These are phyloP conservation scores for Bifiguratus adelaidae DNA, from an alignment of 192 early-diverging fungal genomes.

Conservation along the genomic window DNA sequence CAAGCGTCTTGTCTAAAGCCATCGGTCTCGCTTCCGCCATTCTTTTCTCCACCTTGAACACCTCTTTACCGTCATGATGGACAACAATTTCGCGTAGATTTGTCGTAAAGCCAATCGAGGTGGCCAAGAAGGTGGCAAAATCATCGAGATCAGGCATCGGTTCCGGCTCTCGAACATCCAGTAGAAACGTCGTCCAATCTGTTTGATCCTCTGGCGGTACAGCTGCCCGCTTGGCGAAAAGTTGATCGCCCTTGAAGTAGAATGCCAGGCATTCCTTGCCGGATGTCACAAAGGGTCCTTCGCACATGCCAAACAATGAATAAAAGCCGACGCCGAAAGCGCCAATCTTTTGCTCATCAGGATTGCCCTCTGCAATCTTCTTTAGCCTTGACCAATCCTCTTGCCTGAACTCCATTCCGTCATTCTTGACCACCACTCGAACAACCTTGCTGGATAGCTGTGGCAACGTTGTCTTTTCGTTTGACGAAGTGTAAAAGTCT, in stretches of 20 bases:
- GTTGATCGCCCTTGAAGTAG: constrained; percentile 80
- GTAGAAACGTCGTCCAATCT: constrained; percentile 62
- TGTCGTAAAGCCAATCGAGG: constrained; percentile 65
- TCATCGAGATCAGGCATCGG: constrained; percentile 51
- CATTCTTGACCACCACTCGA: constrained; percentile 64
- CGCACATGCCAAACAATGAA: constrained; percentile 79
- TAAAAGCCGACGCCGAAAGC: constrained; percentile 82
- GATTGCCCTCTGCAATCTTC: constrained; percentile 89
- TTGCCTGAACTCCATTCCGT: constrained; percentile 67
- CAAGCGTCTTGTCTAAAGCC: constrained; percentile 27
- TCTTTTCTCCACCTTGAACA: constrained; percentile 57
- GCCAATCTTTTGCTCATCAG: constrained; percentile 62
- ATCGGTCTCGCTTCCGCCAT: constrained; percentile 50
- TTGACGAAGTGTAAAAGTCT: constrained; percentile 38
- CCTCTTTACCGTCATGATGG: constrained; percentile 41
- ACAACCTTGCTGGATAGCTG: constrained; percentile 13
- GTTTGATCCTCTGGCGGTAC: constrained; percentile 30
- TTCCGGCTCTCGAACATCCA: constrained; percentile 67
- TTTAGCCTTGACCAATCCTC: constrained; percentile 77
- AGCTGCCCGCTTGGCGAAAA: constrained; percentile 64
- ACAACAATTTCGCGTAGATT: constrained; percentile 56
- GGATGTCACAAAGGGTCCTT: constrained; percentile 77
- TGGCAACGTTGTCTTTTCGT: constrained; percentile 15
- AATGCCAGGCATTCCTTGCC: constrained; percentile 77
- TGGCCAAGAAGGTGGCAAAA: constrained; percentile 59